Conservation (phyloP, 2,329 filamentous ascomycete species). For the Fusarium sublunatum region DNA sequence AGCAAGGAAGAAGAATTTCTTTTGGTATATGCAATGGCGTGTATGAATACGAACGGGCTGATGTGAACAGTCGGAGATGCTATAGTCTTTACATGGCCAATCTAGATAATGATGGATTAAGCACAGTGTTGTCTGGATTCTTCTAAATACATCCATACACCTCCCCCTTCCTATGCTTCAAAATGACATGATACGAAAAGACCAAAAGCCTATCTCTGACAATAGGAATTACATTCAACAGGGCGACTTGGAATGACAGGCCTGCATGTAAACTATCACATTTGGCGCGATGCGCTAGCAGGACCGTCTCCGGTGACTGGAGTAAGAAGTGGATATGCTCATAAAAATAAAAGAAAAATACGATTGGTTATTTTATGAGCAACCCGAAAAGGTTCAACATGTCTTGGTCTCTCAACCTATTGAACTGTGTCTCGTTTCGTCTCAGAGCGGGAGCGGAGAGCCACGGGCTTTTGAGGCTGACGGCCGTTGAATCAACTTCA, state of each 20-base stretch:
- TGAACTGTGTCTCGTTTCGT: constrained; percentile 15
- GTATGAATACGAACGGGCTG: constrained; percentile 3
- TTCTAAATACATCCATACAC: too few relatives aligned
- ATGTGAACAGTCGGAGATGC: not conserved
- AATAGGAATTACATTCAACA: constrained; percentile 1
- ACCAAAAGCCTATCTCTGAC: not conserved
- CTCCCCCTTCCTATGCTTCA: constrained; percentile 4
- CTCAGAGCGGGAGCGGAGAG: constrained; percentile 16
- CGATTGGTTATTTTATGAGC: constrained; percentile 8
- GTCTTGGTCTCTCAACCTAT: too few relatives aligned
- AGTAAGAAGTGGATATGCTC: constrained; percentile 10
- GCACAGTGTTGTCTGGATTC: too few relatives aligned
- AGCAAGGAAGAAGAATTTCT: constrained; percentile 4
- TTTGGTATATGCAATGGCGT: constrained; percentile 2
- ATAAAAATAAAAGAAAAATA: constrained; percentile 1
- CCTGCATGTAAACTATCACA: constrained; percentile 29
- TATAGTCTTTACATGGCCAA: too few relatives aligned
- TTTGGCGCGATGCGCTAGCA: constrained; percentile 30
- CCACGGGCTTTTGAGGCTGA: constrained; percentile 13
- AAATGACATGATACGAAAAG: not conserved
- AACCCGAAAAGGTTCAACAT: not conserved
- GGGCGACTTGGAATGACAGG: constrained; percentile 25
- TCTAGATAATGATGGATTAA: too few relatives aligned
- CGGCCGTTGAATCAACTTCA: constrained; percentile 18
- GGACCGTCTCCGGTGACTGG: constrained; percentile 21